Evolutionary conservation across 2,329 filamentous ascomycete genomes (phyloP).

Genomic region (Talaromyces pinophilus): DNA sequence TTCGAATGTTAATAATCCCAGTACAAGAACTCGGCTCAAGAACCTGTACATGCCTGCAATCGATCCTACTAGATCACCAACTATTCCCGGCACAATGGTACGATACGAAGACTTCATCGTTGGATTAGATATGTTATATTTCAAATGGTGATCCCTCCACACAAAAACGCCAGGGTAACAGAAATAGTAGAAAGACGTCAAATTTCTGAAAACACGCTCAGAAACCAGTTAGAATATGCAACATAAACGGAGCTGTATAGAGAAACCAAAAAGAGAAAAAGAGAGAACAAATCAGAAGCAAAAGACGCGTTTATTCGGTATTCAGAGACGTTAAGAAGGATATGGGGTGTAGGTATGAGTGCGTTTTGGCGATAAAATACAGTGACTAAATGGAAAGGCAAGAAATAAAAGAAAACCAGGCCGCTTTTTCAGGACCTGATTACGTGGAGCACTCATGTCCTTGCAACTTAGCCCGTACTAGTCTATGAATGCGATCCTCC

Average conservation of each 20-base stretch:
- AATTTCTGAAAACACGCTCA: constrained; percentile 12
- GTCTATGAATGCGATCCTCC: constrained; percentile 25
- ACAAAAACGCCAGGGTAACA: constrained; percentile 12
- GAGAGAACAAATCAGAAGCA: background rate
- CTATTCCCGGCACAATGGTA: background rate
- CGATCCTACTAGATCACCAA: background rate
- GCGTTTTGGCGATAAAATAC: constrained; percentile 11
- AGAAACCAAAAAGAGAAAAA: background rate
- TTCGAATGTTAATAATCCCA: background rate
- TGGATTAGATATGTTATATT: constrained; percentile 2
- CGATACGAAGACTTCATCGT: background rate
- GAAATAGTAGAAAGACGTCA: background rate
- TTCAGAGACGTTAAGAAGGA: background rate
- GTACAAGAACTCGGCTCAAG: background rate
- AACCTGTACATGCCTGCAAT: background rate
- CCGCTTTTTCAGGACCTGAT: background rate
- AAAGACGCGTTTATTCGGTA: background rate
- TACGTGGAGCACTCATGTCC: background rate
- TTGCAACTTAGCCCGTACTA: background rate
- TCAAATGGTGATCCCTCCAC: background rate
- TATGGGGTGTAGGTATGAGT: background rate
- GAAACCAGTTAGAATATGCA: background rate
- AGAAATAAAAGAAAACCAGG: background rate
- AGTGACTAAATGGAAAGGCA: background rate
- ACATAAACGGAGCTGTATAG: background rate